Evolutionary conservation across 495 filamentous ascomycete species (phyloP).

Genomic region (Penicillium odoratum): DNA sequence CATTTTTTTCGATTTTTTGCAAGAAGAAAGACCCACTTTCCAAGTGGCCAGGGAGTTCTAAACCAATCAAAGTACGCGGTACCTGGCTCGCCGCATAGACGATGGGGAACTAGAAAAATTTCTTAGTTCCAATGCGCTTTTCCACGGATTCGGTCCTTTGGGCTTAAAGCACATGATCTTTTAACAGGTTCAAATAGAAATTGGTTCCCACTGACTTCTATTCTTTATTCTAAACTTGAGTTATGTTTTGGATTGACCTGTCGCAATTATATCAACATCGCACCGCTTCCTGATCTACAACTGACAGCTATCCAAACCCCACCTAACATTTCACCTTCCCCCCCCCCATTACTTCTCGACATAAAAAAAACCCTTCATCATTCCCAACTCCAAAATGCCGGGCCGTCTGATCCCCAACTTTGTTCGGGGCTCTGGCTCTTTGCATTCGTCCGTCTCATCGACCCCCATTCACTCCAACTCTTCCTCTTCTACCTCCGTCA

Average conservation of each 20-base stretch:
- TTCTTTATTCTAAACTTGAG: constrained; percentile 8
- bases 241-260: constrained; percentile 29
- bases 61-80: constrained; percentile 14
- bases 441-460: constrained; percentile 36
- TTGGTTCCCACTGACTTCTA: constrained; percentile 2
- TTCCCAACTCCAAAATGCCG: constrained; percentile 34
- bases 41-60: constrained; percentile 12
- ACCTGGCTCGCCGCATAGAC: constrained; percentile 20
- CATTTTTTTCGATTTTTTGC: not conserved
- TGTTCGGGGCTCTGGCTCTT: constrained; percentile 40
- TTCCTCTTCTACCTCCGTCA: constrained; percentile 45
- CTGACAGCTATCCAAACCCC: constrained; percentile 1
- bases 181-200: constrained; percentile 22
- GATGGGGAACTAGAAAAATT: constrained; percentile 13
- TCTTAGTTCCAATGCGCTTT: constrained; percentile 13
- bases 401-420: constrained; percentile 49
- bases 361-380: not conserved
- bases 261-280: constrained; percentile 31
- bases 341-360: too few relatives aligned
- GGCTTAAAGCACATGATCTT: constrained; percentile 28
- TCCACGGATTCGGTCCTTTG: constrained; percentile 30
- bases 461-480: constrained; percentile 41
- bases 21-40: constrained; percentile 8
- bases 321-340: not conserved
- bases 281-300: constrained; percentile 26